phyloP scores from a whole-genome alignment of 345 rosid species.

The Bruguiera parviflora region DNA sequence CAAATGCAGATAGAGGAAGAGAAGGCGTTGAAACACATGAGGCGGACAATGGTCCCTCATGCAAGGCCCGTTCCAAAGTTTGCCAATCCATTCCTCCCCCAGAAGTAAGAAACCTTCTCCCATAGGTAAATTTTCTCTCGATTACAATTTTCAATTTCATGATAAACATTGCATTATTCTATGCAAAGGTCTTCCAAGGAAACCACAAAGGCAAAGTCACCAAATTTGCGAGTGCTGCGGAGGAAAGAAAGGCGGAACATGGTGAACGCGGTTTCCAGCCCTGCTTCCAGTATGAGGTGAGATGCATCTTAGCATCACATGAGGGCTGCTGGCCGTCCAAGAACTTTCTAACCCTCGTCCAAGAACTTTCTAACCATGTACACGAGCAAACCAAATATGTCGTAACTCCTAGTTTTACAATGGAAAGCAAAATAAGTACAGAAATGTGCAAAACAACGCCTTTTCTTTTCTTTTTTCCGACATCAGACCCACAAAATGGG shows the following conservation, averaged over 20 bases:
- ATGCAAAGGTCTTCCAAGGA: conserved; percentile 55
- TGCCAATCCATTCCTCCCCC: conserved; percentile 77
- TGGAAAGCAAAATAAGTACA: no score
- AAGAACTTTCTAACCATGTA: no score
- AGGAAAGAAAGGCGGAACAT: conserved; percentile 34
- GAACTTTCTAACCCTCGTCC: no score
- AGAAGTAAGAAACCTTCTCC: conserved; percentile 37
- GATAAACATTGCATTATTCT: background rate
- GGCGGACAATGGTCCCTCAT: conserved; percentile 87
- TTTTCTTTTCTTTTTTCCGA: no score
- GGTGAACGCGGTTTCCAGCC: conserved; percentile 34
- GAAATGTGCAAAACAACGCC: no score
- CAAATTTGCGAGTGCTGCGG: conserved; percentile 44
- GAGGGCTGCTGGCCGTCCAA: no score
- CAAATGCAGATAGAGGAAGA: conserved; percentile 80
- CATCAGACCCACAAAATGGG: no score
- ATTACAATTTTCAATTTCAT: no score
- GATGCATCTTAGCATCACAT: no score
- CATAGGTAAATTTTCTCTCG: background rate
- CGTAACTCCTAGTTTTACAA: no score
- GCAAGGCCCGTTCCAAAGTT: conserved; percentile 89
- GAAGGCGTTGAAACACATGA: conserved; percentile 76
- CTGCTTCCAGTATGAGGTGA: conserved; percentile 52
- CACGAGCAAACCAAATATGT: no score
- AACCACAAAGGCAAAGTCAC: conserved; percentile 61